Conservation (phyloP, 176 grass and related monocot species). For the Oryza brachyantha region DNA sequence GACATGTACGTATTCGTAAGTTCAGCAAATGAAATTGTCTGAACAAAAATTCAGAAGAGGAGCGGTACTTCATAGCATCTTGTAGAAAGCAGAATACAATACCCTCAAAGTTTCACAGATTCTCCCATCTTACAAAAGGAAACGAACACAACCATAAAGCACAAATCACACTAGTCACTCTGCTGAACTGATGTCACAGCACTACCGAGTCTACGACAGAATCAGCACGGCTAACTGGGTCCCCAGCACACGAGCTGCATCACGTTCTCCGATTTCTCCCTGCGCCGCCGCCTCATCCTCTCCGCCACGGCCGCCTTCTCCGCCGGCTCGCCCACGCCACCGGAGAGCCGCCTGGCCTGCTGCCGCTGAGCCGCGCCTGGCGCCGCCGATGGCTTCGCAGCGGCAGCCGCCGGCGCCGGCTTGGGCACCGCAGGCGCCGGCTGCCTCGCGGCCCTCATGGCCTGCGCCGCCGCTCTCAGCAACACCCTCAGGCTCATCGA, state of each 20-base stretch:
- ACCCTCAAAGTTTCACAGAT: neutral
- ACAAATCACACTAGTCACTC: neutral
- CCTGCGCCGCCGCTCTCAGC: slow-evolving; percentile 25
- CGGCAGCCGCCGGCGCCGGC: neutral
- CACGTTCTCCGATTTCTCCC: slow-evolving; percentile 37
- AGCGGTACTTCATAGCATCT: neutral
- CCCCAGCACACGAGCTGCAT: slow-evolving; percentile 56
- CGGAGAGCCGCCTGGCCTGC: slow-evolving; percentile 12
- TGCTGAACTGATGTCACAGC: neutral
- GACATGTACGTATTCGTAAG: neutral
- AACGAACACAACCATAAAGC: neutral
- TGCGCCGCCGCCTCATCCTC: slow-evolving; percentile 20
- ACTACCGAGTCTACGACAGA: neutral
- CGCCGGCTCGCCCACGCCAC: neutral
- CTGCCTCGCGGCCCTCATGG: slow-evolving; percentile 19
- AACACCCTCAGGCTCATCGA: slow-evolving; percentile 38
- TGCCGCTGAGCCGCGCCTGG: neutral
- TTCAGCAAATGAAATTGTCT: neutral
- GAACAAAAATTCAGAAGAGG: neutral
- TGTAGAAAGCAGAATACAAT: too few relatives aligned
- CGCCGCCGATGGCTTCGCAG: neutral
- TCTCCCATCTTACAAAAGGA: neutral
- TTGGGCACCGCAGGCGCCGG: neutral
- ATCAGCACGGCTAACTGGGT: slow-evolving; percentile 4
- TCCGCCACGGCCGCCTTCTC: slow-evolving; percentile 9